Evolutionary conservation across 148 eudicot species (phyloP).

Genomic region (Rhododendron kiyosumense): DNA sequence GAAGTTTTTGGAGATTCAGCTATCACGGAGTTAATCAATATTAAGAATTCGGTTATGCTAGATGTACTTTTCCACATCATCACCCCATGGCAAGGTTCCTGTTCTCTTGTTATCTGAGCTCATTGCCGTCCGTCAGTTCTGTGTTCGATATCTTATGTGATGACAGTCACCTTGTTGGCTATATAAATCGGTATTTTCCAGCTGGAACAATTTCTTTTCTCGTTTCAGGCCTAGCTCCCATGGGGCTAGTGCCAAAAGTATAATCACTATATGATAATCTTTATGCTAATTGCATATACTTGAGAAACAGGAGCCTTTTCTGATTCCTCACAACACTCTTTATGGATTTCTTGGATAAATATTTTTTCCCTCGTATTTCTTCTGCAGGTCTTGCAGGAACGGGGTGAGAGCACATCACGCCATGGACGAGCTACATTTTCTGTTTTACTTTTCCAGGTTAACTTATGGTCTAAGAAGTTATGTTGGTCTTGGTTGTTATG

Average conservation of each 20-base stretch:
- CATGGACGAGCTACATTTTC: constrained; percentile 99
- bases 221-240: background rate
- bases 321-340: background rate
- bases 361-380: background rate
- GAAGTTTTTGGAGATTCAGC: background rate
- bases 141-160: background rate
- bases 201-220: background rate
- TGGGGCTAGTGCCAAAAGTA: background rate
- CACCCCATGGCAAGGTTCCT: background rate
- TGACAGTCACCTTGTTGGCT: background rate
- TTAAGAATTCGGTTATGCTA: background rate
- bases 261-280: background rate
- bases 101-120: background rate
- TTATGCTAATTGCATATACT: background rate
- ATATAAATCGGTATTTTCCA: background rate
- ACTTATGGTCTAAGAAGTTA: background rate
- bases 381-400: constrained; percentile 90
- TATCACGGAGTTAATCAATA: background rate
- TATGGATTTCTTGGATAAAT: background rate
- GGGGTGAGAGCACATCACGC: constrained; percentile 98
- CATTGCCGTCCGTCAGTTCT: background rate
- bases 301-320: constrained; percentile 6
- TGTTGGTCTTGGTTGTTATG: constrained; percentile 3
- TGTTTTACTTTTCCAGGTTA: constrained; percentile 98
- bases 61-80: background rate